These are phyloP conservation scores for Cordyceps farinosa DNA, from an alignment of 2,329 filamentous ascomycete genomes.

Conservation along the genomic window DNA sequence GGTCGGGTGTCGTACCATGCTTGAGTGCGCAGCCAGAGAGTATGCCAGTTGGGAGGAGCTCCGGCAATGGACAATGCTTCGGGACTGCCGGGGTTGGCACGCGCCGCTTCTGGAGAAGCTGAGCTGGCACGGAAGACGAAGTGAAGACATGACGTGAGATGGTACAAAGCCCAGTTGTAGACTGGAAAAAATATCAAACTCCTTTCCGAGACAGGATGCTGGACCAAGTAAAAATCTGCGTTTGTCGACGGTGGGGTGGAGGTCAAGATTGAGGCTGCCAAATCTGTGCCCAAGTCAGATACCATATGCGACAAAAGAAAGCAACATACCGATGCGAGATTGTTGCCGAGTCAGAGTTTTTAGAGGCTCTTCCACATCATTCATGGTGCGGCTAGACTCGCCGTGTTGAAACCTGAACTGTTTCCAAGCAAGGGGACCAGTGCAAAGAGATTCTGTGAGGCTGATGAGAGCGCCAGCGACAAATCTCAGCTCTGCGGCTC, in stretches of 20 bases:
- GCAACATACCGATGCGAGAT: slow-evolving; percentile 19
- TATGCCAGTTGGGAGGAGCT: slow-evolving; percentile 18
- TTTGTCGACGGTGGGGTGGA: slow-evolving; percentile 15
- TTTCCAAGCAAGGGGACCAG: slow-evolving; percentile 16
- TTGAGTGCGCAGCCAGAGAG: slow-evolving; percentile 21
- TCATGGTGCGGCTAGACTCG: background rate
- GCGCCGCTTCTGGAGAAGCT: background rate
- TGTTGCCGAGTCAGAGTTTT: slow-evolving; percentile 19
- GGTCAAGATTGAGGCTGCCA: slow-evolving; percentile 20
- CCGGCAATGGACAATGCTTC: background rate
- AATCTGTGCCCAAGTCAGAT: slow-evolving; percentile 13
- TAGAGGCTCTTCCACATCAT: slow-evolving; percentile 18
- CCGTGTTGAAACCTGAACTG: slow-evolving; percentile 2
- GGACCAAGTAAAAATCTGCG: slow-evolving; percentile 2
- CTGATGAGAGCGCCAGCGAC: background rate
- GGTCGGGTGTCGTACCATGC: slow-evolving; percentile 21
- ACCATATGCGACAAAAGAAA: background rate
- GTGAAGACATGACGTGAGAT: slow-evolving; percentile 8
- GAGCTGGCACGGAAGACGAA: background rate
- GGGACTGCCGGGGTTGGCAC: background rate
- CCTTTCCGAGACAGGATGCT: background rate
- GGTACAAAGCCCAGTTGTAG: slow-evolving; percentile 1
- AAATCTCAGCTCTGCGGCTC: background rate
- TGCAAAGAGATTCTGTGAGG: slow-evolving; percentile 1
- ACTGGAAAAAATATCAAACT: background rate